phyloP scores from a whole-genome alignment of 495 filamentous ascomycete genomes.

The Penicillium mononematosum region DNA sequence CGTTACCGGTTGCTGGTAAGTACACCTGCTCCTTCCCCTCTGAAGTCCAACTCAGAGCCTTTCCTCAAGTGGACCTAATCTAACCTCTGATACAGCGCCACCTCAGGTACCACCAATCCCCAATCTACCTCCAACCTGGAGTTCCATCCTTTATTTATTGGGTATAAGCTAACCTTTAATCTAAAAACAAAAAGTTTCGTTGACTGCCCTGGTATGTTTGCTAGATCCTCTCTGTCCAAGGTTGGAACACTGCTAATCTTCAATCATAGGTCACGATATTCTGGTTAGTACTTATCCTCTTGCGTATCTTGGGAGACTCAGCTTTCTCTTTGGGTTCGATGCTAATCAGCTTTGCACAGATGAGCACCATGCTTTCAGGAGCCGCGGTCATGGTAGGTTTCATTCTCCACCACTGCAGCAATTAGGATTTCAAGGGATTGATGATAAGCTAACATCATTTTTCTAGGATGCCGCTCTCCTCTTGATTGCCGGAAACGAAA shows the following conservation, averaged over 20 bases:
- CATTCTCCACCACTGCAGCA: too few species aligned
- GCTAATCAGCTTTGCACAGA: constrained; percentile 35
- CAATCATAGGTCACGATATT: constrained; percentile 79
- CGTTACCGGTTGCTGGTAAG: constrained; percentile 81
- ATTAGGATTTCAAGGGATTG: background rate
- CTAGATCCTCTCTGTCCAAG: background rate
- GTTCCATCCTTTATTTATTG: background rate
- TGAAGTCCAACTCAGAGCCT: background rate
- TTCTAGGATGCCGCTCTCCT: constrained; percentile 81
- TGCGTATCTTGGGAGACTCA: background rate
- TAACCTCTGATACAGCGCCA: constrained; percentile 14
- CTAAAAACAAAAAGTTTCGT: constrained; percentile 58
- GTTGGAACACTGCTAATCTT: constrained; percentile 5
- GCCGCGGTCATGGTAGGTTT: constrained; percentile 80
- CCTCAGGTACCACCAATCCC: constrained; percentile 36
- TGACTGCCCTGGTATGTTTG: constrained; percentile 72
- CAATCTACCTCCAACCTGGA: background rate
- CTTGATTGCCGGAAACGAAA: constrained; percentile 97
- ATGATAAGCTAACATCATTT: background rate
- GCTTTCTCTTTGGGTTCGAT: background rate
- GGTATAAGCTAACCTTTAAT: constrained; percentile 2
- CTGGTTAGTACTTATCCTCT: constrained; percentile 43
- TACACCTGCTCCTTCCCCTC: constrained; percentile 56
- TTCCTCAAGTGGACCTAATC: background rate
- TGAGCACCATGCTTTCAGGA: constrained; percentile 99